Evolutionary conservation across 2,329 filamentous ascomycete species (phyloP).

Genomic region (Podosphaera aphanis): DNA sequence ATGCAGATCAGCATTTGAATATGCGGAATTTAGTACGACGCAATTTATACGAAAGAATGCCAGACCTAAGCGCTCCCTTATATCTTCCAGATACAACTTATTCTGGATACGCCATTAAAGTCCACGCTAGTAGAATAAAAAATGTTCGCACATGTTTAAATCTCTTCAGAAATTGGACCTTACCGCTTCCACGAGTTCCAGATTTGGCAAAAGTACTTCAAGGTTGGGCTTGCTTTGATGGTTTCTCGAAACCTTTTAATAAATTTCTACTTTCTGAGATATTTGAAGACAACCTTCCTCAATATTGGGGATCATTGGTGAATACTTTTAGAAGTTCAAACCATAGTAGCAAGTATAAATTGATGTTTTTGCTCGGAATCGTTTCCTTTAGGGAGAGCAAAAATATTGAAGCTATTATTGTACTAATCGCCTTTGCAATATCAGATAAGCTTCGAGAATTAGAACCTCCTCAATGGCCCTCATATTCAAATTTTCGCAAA

Average conservation of each 20-base stretch:
- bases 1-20: constrained; percentile 3
- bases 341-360: constrained; percentile 12
- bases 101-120: neutral
- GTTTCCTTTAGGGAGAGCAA: constrained; percentile 20
- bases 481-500: neutral
- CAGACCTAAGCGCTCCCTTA: too few species aligned
- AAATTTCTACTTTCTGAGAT: constrained; percentile 19
- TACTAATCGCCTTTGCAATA: constrained; percentile 23
- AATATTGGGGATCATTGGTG: constrained; percentile 23
- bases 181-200: constrained; percentile 8
- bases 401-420: constrained; percentile 20
- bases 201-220: constrained; percentile 15
- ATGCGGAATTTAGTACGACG: neutral
- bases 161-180: constrained; percentile 11
- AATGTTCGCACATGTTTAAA: constrained; percentile 11
- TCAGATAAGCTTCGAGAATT: constrained; percentile 18
- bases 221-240: constrained; percentile 17
- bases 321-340: constrained; percentile 15
- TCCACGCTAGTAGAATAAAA: neutral
- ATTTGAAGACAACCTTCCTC: constrained; percentile 17
- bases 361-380: constrained; percentile 24
- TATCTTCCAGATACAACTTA: neutral
- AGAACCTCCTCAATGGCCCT: neutral
- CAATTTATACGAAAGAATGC: neutral
- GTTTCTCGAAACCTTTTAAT: constrained; percentile 15